Evolutionary conservation across 805 yeast species (phyloP), one percentile per base, ranked within the genome.

Genomic region (Grigorovia humatica): DNA sequence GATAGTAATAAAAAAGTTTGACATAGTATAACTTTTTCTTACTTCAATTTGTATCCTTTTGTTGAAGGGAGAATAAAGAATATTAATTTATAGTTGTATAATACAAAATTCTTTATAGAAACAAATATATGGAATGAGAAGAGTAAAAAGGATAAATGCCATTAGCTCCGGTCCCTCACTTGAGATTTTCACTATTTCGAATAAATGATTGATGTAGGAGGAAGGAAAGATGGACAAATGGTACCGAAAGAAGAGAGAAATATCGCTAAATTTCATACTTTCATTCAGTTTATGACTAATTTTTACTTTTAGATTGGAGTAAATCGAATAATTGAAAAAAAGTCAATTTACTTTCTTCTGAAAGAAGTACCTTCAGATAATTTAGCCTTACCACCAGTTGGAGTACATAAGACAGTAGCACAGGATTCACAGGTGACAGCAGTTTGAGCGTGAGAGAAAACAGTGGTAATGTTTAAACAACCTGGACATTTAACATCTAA

Each of bases 401-500:
- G 99, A 71, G 93, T 85, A 80, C 98, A 90, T 73, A 93, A 85
- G 62, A 93, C 97, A 64, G 96, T 88, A 64, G 98, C 84, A 80
- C 99, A 93, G 52, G 95, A 83, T 72, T 95, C 98, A 83, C 99
- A 93, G 71, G 96, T 86, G 70, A 93, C 99, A 70, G 97, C 98
- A 69, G 99, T 93, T 82, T 93, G 99, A 65, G 99, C 98, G 78
- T 93, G 99, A 61, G 98, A 91, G 86, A 93, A 93, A 65, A 93
- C 98, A 66, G 97, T 91, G 77, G 99, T 89, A 81, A 93, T 93
- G 84, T 84, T 86, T 75, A 91, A 82, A 81, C 99, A 93, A 70
- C 99, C 98, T 77, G 95, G 98, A 79, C 99, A 93, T 78, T 91
- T 93, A 68, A 93, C 99, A 74, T 93, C 99, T 96, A 93, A 90